Evolutionary conservation across 164 flowering plant species (phyloP).

Genomic region (Macadamia integrifolia): DNA sequence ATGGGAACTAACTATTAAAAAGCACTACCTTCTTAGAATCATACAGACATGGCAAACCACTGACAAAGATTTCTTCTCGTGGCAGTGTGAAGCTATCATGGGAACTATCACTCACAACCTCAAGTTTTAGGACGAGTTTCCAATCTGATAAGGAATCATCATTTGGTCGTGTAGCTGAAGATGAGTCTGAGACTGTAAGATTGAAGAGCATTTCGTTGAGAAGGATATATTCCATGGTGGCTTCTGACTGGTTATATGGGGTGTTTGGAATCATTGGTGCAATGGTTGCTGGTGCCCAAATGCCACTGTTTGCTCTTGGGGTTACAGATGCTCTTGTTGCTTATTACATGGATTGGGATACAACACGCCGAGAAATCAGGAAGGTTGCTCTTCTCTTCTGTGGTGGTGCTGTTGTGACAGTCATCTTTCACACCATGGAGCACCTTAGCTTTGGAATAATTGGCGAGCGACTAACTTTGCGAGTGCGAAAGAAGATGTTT

Average conservation of each 20-base stretch:
- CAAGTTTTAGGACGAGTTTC: slow-evolving; percentile 76
- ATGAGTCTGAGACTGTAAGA: slow-evolving; percentile 32
- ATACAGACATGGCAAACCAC: too few relatives aligned
- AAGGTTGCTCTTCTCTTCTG: slow-evolving; percentile 70
- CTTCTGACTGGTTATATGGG: slow-evolving; percentile 79
- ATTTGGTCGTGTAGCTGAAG: slow-evolving; percentile 34
- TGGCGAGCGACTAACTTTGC: slow-evolving; percentile 91
- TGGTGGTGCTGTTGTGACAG: slow-evolving; percentile 59
- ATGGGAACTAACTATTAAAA: too few relatives aligned
- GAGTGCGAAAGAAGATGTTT: slow-evolving; percentile 83
- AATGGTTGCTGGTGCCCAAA: slow-evolving; percentile 71
- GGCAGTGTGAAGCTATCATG: slow-evolving; percentile 56
- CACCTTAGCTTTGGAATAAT: slow-evolving; percentile 81
- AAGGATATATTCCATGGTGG: slow-evolving; percentile 72
- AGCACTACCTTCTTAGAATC: too few relatives aligned
- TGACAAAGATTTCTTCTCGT: background rate
- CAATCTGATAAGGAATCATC: slow-evolving; percentile 74
- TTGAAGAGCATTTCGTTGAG: slow-evolving; percentile 38
- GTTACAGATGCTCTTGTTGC: slow-evolving; percentile 86
- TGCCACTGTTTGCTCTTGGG: slow-evolving; percentile 96
- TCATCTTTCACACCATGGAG: slow-evolving; percentile 55
- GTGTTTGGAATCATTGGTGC: slow-evolving; percentile 61
- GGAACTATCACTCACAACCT: slow-evolving; percentile 51
- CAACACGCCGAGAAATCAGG: slow-evolving; percentile 56
- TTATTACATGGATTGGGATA: slow-evolving; percentile 91